These are phyloP conservation scores for Pelargonium myrrhifolium DNA, from an alignment of 441 rosid species.

Conservation along the genomic window DNA sequence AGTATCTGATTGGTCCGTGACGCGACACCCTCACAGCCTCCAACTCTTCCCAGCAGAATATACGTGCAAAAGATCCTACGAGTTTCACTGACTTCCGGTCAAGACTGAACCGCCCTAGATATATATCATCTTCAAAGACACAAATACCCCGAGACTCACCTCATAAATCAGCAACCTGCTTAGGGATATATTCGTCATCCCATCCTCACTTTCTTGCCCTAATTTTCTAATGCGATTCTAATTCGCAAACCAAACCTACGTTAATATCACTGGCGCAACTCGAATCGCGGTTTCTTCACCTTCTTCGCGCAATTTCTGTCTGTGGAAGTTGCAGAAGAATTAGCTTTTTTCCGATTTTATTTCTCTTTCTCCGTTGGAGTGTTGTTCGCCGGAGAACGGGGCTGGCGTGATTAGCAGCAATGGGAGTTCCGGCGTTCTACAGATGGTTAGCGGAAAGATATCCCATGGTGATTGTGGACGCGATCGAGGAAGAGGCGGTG, in stretches of 20 bases:
- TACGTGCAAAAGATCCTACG: neutral
- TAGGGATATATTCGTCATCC: neutral
- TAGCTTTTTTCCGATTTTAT: too few species aligned
- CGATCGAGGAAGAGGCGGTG: slow-evolving; percentile 5
- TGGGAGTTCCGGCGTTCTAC: slow-evolving; percentile 27
- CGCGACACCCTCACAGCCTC: neutral
- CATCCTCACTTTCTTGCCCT: neutral
- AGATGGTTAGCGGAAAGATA: slow-evolving; percentile 21
- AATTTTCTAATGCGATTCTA: neutral
- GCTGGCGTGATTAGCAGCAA: slow-evolving; percentile 6
- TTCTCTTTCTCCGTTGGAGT: neutral
- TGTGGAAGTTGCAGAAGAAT: neutral
- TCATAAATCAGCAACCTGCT: neutral
- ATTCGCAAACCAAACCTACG: neutral
- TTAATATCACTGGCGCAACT: neutral
- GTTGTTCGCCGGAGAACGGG: neutral
- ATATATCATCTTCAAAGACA: neutral
- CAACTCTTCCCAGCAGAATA: too few species aligned
- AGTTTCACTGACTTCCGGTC: neutral
- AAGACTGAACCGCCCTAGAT: neutral
- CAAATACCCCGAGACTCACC: neutral
- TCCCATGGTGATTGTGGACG: slow-evolving; percentile 12
- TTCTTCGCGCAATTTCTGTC: neutral
- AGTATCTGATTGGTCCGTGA: neutral
- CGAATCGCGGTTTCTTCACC: neutral